Base-by-base conservation (phyloP, 371 early-diverging fungal genomes). In the Lichtheimia hyalospora region DNA sequence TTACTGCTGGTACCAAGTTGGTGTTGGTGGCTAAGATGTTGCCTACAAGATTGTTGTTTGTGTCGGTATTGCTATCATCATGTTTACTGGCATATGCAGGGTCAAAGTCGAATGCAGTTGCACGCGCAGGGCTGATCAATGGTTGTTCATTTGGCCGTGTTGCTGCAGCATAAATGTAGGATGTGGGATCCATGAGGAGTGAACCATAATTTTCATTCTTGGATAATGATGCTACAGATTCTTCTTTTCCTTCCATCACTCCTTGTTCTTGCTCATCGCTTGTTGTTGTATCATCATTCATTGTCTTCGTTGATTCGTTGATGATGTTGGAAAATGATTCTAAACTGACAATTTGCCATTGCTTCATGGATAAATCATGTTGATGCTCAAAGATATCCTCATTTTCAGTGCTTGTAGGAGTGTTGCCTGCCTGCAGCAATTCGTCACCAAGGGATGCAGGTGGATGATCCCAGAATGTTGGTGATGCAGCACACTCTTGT, bases 1-100 rank as follows among this genome's bases (percentile, higher is more conserved):
- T 87, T n/a, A 77, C 52, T 15, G 58, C 66, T 14, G 68, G 72
- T n/a, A 61, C 44, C 25, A 53, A 49, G 41, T 56, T 54, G 16
- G 44, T 52, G 1, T 21, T 40, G 20, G 58, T 52, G 25, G 41
- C 42, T 10, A 59, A 44, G 16, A 25, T 60, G 42, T 42, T 40
- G 16, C 57, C 43, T 12, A 3, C 3, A 7, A 16, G n/a, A 2
- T 18, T 13, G 8, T 49, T 46, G 8, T 39, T 43, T 25, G 34
- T 34, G 34, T 34, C 34, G 6, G 10, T 0, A 34, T 34, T 6
- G 34, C 34, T 34, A 24, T 23, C 24, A 10, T 44, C 27, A 24
- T 23, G 51, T 15, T 25, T 44, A 46, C 43, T 44, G 43, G 50
- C 40, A 42, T 53, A 60, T 21, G 52, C 58, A 13, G 58, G 63